These are phyloP conservation scores for Scleroderma citrinum DNA, from an alignment of 768 basidiomycete genomes.

Conservation along the genomic window DNA sequence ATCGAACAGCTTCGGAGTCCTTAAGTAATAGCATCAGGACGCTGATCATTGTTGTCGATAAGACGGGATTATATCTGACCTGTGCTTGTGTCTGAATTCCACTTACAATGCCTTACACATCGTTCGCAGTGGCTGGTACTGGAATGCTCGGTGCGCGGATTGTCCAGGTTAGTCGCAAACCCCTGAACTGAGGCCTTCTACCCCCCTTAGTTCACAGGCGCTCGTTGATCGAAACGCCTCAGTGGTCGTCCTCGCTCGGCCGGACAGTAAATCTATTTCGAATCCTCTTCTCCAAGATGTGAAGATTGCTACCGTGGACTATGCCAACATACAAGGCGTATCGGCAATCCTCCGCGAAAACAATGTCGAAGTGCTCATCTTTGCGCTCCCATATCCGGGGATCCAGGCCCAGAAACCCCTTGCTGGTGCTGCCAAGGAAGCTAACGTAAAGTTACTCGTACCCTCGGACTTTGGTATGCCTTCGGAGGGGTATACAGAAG, in stretches of 20 bases:
- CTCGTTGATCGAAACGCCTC: conserved; percentile 16
- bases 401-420: conserved; percentile 21
- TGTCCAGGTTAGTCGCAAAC: conserved; percentile 14
- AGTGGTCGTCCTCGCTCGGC: conserved; percentile 21
- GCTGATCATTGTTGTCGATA: too few species aligned
- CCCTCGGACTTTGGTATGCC: conserved; percentile 34
- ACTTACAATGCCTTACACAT: conserved; percentile 24
- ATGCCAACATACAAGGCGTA: conserved; percentile 19
- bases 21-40: too few species aligned
- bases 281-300: conserved; percentile 23
- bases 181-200: background rate
- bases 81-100: too few species aligned
- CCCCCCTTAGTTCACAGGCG: conserved; percentile 11
- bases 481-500: conserved; percentile 27
- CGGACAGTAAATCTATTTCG: too few species aligned
- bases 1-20: too few species aligned
- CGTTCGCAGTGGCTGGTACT: conserved; percentile 31
- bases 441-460: conserved; percentile 34
- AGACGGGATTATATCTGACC: too few species aligned
- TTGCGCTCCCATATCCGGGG: conserved; percentile 26
- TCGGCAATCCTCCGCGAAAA: conserved; percentile 25
- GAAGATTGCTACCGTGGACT: conserved; percentile 24
- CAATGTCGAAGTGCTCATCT: conserved; percentile 30
- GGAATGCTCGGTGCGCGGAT: conserved; percentile 32
- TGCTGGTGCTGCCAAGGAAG: conserved; percentile 32